Evolutionary conservation across 2,329 filamentous ascomycete species (phyloP), one percentile per base, ranked within the genome.

Genomic region (Sclerotinia spermophila): DNA sequence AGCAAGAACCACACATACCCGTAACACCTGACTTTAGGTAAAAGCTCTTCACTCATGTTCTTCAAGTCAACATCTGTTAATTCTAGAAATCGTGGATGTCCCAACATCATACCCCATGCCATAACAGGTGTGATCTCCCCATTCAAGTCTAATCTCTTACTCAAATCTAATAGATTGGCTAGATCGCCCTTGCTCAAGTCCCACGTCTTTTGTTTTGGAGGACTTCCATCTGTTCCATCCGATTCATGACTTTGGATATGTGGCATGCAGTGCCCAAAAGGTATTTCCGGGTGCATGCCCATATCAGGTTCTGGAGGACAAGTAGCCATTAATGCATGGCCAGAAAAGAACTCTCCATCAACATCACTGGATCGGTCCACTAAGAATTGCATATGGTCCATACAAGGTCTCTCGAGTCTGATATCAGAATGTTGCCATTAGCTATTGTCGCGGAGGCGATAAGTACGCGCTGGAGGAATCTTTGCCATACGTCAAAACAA

Each of bases 81-180:
- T 75, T 91, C 88, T 7, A 79, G 79, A 73, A 94, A 89, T 73
- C 90, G 85, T 51, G 91, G 87, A 80, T 96, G 90, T 60, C 85
- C 86, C 73, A 93, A 83, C 65, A 98, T 86, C 82, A 92, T 91
- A 65, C 93, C 91, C 89, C 96, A 95, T 0, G 94, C 94, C 93
- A 97, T 97, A 75, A 97, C 92, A 0, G 96, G 96, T 27, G 95
- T 98, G 77, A 98, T 92, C 81, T 96, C 93, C 67, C 93, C 93
- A 72, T 96, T 92, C 2, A 96, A 87, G 76, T 96, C 90, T 38
- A 97, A 85, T 76, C 90, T 89, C 76, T 90, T 87, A 82, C 93
- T 97, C 69, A 97, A 85, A 78, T 97, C 92, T 72, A 97, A 86
- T 68, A 98, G 84, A 68, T 92, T 96, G 67, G 90, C 84, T 65